These are phyloP conservation scores for Saraca asoca DNA, from an alignment of 331 rosid genomes.

Conservation along the genomic window DNA sequence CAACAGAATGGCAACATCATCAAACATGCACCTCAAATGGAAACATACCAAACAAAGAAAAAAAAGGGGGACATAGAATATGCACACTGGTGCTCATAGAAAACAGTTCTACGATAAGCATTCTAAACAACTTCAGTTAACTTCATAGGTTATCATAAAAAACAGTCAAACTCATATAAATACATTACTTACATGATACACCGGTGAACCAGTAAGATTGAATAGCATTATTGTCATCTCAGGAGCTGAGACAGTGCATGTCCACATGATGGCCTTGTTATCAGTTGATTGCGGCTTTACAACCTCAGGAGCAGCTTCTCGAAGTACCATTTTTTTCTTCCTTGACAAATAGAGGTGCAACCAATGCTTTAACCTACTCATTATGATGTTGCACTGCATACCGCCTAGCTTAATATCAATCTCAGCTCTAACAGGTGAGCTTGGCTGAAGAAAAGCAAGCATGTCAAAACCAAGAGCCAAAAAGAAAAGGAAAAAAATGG, in stretches of 20 bases:
- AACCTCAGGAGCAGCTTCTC: slow-evolving; percentile 55
- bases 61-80: not conserved
- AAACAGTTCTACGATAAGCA: slow-evolving; percentile 24
- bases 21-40: not conserved
- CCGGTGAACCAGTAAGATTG: slow-evolving; percentile 65
- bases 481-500: slow-evolving; percentile 28
- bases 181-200: slow-evolving; percentile 83
- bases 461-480: no score
- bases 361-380: slow-evolving; percentile 86
- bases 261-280: slow-evolving; percentile 83
- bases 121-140: slow-evolving; percentile 28
- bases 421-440: slow-evolving; percentile 80
- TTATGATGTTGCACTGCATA: slow-evolving; percentile 81
- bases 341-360: slow-evolving; percentile 63
- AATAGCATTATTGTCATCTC: slow-evolving; percentile 89
- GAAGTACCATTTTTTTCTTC: slow-evolving; percentile 73
- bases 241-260: slow-evolving; percentile 95
- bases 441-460: slow-evolving; percentile 69
- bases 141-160: slow-evolving; percentile 24
- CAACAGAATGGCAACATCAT: not conserved
- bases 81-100: not conserved
- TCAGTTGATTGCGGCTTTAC: slow-evolving; percentile 61
- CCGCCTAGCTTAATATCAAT: slow-evolving; percentile 93
- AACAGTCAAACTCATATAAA: slow-evolving; percentile 23
- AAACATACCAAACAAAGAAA: not conserved